Conservation (phyloP, 1,139 yeast genomes). For the Sugiyamaella novakii region DNA sequence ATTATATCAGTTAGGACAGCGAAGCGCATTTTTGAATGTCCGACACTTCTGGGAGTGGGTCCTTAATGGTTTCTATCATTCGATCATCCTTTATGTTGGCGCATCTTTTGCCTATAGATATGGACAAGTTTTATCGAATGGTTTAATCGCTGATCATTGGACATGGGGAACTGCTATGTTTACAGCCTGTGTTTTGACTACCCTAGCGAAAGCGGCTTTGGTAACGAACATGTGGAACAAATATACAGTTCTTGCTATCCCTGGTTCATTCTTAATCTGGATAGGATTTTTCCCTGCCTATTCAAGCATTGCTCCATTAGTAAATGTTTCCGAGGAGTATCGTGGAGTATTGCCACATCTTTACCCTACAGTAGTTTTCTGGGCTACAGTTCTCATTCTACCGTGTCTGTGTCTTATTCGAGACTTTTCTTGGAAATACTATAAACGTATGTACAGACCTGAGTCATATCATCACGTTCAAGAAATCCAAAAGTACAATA, state of each 20-base stretch:
- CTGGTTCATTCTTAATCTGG: conserved; percentile 91
- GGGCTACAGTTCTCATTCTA: conserved; percentile 79
- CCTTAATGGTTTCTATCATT: conserved; percentile 90
- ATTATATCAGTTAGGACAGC: conserved; percentile 86
- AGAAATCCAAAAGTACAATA: conserved; percentile 93
- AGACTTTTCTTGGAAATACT: conserved; percentile 93
- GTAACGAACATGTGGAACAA: conserved; percentile 95
- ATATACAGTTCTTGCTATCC: conserved; percentile 86
- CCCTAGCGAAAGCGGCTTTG: conserved; percentile 92
- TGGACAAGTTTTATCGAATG: conserved; percentile 68
- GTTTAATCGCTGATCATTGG: conserved; percentile 88
- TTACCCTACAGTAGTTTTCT: conserved; percentile 77
- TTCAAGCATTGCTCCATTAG: conserved; percentile 79
- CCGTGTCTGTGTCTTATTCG: conserved; percentile 78
- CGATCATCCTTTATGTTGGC: conserved; percentile 79
- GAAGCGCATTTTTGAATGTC: conserved; percentile 84
- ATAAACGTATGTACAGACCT: conserved; percentile 87
- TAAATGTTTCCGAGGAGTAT: conserved; percentile 82
- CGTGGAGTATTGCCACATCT: conserved; percentile 75
- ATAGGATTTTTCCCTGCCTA: conserved; percentile 83
- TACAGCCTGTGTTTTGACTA: conserved; percentile 85
- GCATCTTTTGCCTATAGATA: conserved; percentile 66
- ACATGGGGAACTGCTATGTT: conserved; percentile 91
- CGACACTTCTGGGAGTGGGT: conserved; percentile 98
- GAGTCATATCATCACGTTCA: conserved; percentile 94